A percentile compares a stretch with the other conserved stretches of the same genome.
phyloP scores from a whole-genome alignment of 352 stramenopile species.

The Globisporangium rhizosaccharum region DNA sequence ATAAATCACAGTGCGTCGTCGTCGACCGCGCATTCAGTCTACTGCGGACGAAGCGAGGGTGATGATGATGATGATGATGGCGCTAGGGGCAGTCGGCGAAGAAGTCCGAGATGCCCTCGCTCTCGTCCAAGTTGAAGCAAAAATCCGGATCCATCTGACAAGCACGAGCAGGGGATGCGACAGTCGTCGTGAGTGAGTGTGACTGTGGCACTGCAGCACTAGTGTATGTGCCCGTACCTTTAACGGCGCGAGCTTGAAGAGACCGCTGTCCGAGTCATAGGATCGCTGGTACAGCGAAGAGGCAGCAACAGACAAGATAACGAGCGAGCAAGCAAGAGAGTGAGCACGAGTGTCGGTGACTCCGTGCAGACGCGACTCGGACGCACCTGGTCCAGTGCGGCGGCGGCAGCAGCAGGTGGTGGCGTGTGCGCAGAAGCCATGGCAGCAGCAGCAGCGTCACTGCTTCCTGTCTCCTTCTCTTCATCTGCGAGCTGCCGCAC shows the following conservation, averaged over 20 bases:
- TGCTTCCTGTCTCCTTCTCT: slow-evolving; percentile 15
- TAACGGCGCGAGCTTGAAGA: slow-evolving; percentile 83
- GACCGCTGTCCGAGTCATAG: slow-evolving; percentile 74
- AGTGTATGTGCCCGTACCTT: slow-evolving; percentile 41
- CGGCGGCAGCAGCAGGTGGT: slow-evolving; percentile 18
- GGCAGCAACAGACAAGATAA: not conserved
- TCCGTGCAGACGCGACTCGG: not conserved
- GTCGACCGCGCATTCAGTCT: not conserved
- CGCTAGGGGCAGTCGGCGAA: slow-evolving; percentile 72
- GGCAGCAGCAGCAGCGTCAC: slow-evolving; percentile 1
- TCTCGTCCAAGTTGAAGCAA: slow-evolving; percentile 86
- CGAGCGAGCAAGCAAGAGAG: no score
- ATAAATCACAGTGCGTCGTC: slow-evolving; percentile 1
- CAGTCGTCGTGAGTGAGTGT: not conserved
- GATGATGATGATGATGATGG: not conserved
- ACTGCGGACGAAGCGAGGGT: not conserved
- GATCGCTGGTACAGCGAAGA: slow-evolving; percentile 36
- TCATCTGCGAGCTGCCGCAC: slow-evolving; percentile 56
- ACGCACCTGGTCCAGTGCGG: slow-evolving; percentile 56
- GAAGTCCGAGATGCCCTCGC: slow-evolving; percentile 84
- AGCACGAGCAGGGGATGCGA: not conserved
- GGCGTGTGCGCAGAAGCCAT: slow-evolving; percentile 15
- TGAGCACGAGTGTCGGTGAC: not conserved
- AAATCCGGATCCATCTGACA: slow-evolving; percentile 80
- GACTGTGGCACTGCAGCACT: not conserved